Evolutionary conservation across 768 basidiomycete genomes (phyloP), one percentile per base, ranked within the genome.

Genomic region (Collybia mongolica): DNA sequence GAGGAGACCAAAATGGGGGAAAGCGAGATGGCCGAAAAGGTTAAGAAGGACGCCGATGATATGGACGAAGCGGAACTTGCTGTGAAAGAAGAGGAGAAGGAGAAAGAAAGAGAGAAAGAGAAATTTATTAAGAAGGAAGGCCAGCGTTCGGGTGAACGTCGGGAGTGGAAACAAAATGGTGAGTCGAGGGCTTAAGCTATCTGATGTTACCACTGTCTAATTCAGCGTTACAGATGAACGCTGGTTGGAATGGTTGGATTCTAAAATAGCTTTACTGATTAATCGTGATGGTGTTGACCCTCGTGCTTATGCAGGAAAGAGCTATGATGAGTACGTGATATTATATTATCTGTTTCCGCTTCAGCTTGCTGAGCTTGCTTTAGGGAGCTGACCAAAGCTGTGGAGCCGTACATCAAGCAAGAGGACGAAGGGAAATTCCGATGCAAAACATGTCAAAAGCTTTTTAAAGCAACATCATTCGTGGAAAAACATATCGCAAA

Each of bases 371-470:
- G 38, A 45, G 56, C 44, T 55, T 56, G 54, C 58, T 44, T 5
- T 61, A 97, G 95, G 58, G 93, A 95, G 64, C 73, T 95, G 44
- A 78, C 82, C 44, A 91, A 86, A 60, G 78, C 86, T 11, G 84
- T 87, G 19, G 88, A 89, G 49, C 85, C 85, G 1, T 79, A 79
- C 65, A 81, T 98, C 66, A 95, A 95, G 70, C 90, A 93, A 65
- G 96, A 98, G 69, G 96, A 98, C 58, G 93, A 96, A 69, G 91
- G 88, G 61, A 98, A 97, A 65, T 98, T 90, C 73, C 80, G 97
- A 55, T 99, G 97, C 74, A 96, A 92, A 74, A 86, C 86, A 23
- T 99, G 97, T 69, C 87, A 86, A 70, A 99, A 99, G 73, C 77
- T 98, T 18, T 99, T 99, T 85, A 95, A 95, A 67, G 97, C 94